These are phyloP conservation scores for Leptomonas seymouri DNA, from an alignment of 208 protist genomes.

Conservation along the genomic window DNA sequence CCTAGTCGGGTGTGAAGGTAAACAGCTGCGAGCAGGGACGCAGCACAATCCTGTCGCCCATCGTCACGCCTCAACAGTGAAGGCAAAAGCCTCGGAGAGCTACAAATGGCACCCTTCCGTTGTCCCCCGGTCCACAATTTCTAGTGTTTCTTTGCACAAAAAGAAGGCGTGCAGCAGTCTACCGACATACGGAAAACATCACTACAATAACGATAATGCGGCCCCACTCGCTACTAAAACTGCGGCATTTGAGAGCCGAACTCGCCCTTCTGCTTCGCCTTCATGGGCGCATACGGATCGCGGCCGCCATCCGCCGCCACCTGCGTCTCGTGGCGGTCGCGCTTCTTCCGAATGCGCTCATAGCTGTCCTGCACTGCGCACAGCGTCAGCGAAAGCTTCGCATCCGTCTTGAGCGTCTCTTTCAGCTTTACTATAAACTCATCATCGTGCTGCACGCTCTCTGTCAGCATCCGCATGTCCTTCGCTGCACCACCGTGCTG, in stretches of 20 bases:
- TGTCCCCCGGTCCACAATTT: no score
- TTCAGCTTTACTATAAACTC: constrained; percentile 83
- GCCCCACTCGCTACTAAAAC: no score
- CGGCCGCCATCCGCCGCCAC: constrained; percentile 75
- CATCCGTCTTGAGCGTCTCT: constrained; percentile 71
- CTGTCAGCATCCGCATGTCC: constrained; percentile 63
- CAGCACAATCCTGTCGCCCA: no score
- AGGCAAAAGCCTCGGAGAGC: background rate
- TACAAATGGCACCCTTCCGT: no score
- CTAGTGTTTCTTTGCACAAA: background rate
- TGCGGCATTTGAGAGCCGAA: constrained; percentile 61
- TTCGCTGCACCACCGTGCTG: constrained; percentile 74
- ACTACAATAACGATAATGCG: no score
- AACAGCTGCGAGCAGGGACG: no score
- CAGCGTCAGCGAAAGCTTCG: constrained; percentile 76
- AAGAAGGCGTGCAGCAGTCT: no score
- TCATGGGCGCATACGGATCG: constrained; percentile 79
- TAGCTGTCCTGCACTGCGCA: constrained; percentile 89
- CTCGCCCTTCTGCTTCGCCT: constrained; percentile 50
- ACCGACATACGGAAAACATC: no score
- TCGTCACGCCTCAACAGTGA: no score
- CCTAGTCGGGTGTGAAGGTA: no score
- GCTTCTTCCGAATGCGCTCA: constrained; percentile 75
- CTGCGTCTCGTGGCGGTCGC: constrained; percentile 79
- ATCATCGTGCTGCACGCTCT: constrained; percentile 71